Conservation (phyloP, 139 green algal species). For the Ettlia oleoabundans region DNA sequence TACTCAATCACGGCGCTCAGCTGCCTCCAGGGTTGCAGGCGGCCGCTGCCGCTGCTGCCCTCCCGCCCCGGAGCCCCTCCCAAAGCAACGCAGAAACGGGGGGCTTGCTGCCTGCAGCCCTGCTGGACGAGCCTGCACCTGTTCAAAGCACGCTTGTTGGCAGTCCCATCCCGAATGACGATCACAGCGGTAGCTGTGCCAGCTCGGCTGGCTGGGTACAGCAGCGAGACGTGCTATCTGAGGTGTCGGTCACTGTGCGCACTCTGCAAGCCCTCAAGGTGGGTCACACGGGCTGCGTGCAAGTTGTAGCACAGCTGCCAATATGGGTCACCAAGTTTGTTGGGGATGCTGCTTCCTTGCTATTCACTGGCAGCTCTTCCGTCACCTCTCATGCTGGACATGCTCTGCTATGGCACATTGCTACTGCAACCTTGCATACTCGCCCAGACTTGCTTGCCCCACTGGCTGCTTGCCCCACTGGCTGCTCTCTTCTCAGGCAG, state of each 20-base stretch:
- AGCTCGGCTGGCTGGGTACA: neutral
- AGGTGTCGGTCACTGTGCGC: conserved; percentile 15
- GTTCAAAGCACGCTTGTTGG: too few relatives aligned
- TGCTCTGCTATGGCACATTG: too few relatives aligned
- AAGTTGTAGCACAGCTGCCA: neutral
- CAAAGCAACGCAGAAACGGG: neutral
- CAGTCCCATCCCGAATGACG: too few relatives aligned
- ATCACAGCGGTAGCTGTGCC: neutral
- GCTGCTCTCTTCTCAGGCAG: neutral
- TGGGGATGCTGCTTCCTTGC: too few relatives aligned
- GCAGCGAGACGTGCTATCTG: conserved; percentile 14
- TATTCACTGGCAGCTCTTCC: too few relatives aligned
- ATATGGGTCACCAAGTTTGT: too few relatives aligned
- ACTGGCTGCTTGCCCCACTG: neutral
- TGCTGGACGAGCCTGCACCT: conserved; percentile 4
- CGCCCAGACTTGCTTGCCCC: too few relatives aligned
- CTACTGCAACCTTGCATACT: too few relatives aligned
- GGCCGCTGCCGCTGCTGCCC: conserved; percentile 22
- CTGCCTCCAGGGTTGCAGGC: too few relatives aligned
- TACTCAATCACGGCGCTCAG: too few relatives aligned
- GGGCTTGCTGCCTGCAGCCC: neutral
- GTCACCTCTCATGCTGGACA: too few relatives aligned
- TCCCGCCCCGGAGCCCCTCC: neutral
- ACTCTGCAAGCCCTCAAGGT: conserved; percentile 23
- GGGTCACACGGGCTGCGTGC: neutral